Base-by-base conservation (phyloP, 1,284 basidiomycete species). In the Boletus sp. region DNA sequence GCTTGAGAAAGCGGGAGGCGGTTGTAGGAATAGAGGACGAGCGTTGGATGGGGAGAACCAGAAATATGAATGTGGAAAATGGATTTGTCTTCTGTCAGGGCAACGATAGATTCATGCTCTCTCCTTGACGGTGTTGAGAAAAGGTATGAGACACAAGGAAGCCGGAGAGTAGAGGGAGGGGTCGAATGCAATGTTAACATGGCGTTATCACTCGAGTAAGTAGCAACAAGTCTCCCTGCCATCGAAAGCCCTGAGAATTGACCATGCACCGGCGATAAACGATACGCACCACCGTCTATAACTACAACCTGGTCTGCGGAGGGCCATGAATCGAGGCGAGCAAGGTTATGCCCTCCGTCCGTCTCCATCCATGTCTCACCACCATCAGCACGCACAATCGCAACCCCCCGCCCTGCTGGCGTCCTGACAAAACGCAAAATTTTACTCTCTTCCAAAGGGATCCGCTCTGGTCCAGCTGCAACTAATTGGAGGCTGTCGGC, bases 321-420 rank as follows among this genome's bases (percentile, higher is more conserved):
- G 41, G 72, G 68, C 84, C 87, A 89, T 47, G 68, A 73, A 16
- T 74, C 76, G 12, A 76, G 68, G 49, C 69, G 77, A 67, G 74
- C 67, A 47, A 89, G 67, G 59, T 75, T 76, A 47, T 73, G 72
- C n/a, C 78, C 81, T 46, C 74, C 65, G 29, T 78, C 75, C 16
- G 73, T 72, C 50, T 85, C 76, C 60, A 74, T 77, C 86, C 87
- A 91, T 3, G 81, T 77, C 65, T 91, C 86, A 12, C 85, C 85
- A 13, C 81, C 81, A 31, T 77, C 74, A 50, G 74, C 73, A 46
- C 88, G 81, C 41, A 88, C 73, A 13, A 86, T 81, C 15, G 83
- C 89, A 44, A 92, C 79, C 9, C 88, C 90, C 57, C 78, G 78
- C 3, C 91, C 90, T 58, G 91, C 87, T 2, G 89, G 86, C 6